Evolutionary conservation across 169 alveolate genomes (phyloP).

Genomic region (Miamiensis avidus): DNA sequence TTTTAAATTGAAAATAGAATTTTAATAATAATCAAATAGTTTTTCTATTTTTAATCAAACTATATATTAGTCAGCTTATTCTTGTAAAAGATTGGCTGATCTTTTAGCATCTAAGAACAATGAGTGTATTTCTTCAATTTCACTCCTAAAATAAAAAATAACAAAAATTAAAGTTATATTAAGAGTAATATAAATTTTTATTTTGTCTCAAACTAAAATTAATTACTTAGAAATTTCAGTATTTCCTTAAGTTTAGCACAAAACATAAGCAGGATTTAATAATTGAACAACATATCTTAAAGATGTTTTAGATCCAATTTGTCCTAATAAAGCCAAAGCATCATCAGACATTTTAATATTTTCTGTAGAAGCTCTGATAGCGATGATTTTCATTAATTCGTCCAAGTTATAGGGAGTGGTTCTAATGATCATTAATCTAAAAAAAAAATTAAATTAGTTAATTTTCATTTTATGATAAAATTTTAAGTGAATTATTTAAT

Average conservation of each 20-base stretch:
- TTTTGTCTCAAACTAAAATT: neutral
- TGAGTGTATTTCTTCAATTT: constrained; percentile 94
- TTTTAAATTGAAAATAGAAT: no score
- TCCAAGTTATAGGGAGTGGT: constrained; percentile 96
- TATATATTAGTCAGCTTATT: constrained; percentile 92
- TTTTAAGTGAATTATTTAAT: neutral
- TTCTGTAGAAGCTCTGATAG: constrained; percentile 97
- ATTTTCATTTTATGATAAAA: no score
- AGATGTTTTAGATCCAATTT: constrained; percentile 96
- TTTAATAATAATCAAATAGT: no score
- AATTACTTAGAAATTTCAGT: constrained; percentile 73
- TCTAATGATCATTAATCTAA: constrained; percentile 95
- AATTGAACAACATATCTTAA: constrained; percentile 94
- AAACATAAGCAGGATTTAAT: constrained; percentile 96
- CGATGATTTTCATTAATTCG: constrained; percentile 93
- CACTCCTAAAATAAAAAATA: constrained; percentile 54
- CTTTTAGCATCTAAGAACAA: constrained; percentile 97
- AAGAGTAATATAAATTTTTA: neutral
- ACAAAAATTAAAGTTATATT: neutral
- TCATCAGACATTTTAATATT: constrained; percentile 93
- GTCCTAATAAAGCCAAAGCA: constrained; percentile 95
- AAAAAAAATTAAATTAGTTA: neutral
- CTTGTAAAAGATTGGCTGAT: constrained; percentile 94
- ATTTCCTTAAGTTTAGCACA: constrained; percentile 94
- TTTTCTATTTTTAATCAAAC: constrained; percentile 57